A percentile compares a stretch with the other conserved stretches of the same genome.
Evolutionary conservation across 495 filamentous ascomycete genomes (phyloP).

Genomic region (Aspergillus kassunensis): DNA sequence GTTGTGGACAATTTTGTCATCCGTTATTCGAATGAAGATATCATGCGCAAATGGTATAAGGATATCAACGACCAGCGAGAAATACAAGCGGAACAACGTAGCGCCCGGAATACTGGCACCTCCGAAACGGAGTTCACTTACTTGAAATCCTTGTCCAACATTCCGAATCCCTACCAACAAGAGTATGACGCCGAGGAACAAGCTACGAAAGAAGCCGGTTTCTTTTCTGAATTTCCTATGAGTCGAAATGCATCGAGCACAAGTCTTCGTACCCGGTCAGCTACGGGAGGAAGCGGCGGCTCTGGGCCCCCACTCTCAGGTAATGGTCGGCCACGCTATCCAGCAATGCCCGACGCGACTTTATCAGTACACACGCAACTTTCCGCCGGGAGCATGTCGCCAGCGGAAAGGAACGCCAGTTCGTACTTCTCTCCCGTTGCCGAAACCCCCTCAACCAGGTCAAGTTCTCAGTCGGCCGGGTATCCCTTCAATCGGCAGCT

Average conservation of each 20-base stretch:
- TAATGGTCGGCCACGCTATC: conserved; percentile 60
- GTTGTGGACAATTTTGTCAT: conserved; percentile 97
- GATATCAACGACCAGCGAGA: conserved; percentile 48
- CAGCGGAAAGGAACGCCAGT: conserved; percentile 52
- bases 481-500: conserved; percentile 79
- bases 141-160: conserved; percentile 59
- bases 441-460: conserved; percentile 83
- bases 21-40: conserved; percentile 82
- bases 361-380: conserved; percentile 73
- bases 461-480: conserved; percentile 67
- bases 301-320: conserved; percentile 43
- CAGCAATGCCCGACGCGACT: conserved; percentile 52
- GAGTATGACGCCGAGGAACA: conserved; percentile 79
- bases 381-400: conserved; percentile 44
- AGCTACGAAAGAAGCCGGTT: conserved; percentile 44
- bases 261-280: conserved; percentile 75
- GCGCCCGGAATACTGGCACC: conserved; percentile 50
- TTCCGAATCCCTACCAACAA: conserved; percentile 76
- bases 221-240: conserved; percentile 52
- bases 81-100: conserved; percentile 44
- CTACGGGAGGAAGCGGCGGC: conserved; percentile 65
- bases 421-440: conserved; percentile 90
- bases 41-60: conserved; percentile 84
- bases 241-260: conserved; percentile 76
- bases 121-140: conserved; percentile 76